These are phyloP conservation scores for Fusarium sp. DNA, from an alignment of 2,329 filamentous ascomycete species.

Conservation along the genomic window DNA sequence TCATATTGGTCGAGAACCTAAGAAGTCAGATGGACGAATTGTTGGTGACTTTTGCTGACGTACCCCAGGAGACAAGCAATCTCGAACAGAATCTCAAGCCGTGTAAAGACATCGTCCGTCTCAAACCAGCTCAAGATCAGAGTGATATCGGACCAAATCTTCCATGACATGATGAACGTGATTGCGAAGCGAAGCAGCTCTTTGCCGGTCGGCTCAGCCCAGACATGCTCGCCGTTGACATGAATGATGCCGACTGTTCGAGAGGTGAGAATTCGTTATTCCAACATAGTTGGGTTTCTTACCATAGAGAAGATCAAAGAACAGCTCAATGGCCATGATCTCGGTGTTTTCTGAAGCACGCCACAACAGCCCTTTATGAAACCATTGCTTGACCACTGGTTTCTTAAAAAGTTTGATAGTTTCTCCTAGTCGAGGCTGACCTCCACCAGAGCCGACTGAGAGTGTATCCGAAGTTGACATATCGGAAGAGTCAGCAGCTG, in stretches of 20 bases:
- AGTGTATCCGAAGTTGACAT: slow-evolving; percentile 36
- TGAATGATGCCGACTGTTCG: slow-evolving; percentile 66
- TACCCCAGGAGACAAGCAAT: slow-evolving; percentile 67
- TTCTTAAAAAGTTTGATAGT: slow-evolving; percentile 65
- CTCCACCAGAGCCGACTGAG: slow-evolving; percentile 34
- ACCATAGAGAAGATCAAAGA: slow-evolving; percentile 68
- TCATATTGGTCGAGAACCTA: slow-evolving; percentile 69
- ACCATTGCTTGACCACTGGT: slow-evolving; percentile 70
- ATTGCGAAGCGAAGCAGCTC: slow-evolving; percentile 67
- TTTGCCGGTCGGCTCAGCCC: slow-evolving; percentile 61
- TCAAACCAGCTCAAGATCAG: slow-evolving; percentile 69
- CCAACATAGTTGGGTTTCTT: not conserved
- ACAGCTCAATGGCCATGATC: slow-evolving; percentile 70
- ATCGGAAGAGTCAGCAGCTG: slow-evolving; percentile 20
- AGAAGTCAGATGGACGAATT: not conserved
- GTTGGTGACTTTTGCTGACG: not conserved
- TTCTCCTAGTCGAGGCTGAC: slow-evolving; percentile 45
- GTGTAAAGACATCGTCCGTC: slow-evolving; percentile 66
- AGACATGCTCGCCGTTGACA: slow-evolving; percentile 67
- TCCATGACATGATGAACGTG: slow-evolving; percentile 69
- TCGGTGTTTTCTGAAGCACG: slow-evolving; percentile 65
- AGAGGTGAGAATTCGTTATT: not conserved
- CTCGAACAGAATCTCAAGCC: slow-evolving; percentile 66
- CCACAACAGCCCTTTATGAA: slow-evolving; percentile 71
- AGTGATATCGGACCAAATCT: slow-evolving; percentile 69